Base-by-base conservation (phyloP, 495 filamentous ascomycete genomes). In the Podospora conica region DNA sequence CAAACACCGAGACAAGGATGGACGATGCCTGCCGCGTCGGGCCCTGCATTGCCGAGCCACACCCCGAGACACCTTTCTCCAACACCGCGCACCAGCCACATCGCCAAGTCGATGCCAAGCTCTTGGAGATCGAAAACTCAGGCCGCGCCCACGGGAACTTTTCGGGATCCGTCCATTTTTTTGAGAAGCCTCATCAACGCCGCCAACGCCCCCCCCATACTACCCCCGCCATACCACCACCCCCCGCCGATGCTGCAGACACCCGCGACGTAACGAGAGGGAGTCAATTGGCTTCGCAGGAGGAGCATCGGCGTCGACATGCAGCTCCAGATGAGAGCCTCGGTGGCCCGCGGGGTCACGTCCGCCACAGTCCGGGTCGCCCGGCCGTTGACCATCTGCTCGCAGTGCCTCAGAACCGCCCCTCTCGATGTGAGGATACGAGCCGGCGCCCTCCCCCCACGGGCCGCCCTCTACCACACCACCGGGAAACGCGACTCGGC, bases 291-390 rank as follows among this genome's bases (percentile, higher is more conserved):
- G 67, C 58, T 66, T 53, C 68, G 59, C 31, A 24, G 12, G 64
- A 68, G 68, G 66, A 75, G 62, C 57, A 61, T 60, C 60, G 53
- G 57, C 20, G 54, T 59, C 53, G 66, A 68, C 64, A 77, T 83
- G 81, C 78, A 76, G 71, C 75, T 80, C 64, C 77, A 75, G 71
- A 72, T 72, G 20, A 77, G 78, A 66, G 69, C 78, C 53, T 72
- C 73, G 25, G 73, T 68, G 69, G 73, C 75, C 60, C 72, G 75
- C 60, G 75, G 73, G 58, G 71, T 72, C 55, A 69, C 70, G 55
- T 23, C 53, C 54, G 67, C 67, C 64, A 68, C 69, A 40, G 53
- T 7, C 40, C 18, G n/a, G 27, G 61, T 54, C 54, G 65, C 58
- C 58, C 64, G 58, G 18, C 61, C 58, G 29, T 18, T 48, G 22